Evolutionary conservation across 495 filamentous ascomycete species (phyloP), one percentile per base, ranked within the genome.

Genomic region (Penicillium cinerascens): DNA sequence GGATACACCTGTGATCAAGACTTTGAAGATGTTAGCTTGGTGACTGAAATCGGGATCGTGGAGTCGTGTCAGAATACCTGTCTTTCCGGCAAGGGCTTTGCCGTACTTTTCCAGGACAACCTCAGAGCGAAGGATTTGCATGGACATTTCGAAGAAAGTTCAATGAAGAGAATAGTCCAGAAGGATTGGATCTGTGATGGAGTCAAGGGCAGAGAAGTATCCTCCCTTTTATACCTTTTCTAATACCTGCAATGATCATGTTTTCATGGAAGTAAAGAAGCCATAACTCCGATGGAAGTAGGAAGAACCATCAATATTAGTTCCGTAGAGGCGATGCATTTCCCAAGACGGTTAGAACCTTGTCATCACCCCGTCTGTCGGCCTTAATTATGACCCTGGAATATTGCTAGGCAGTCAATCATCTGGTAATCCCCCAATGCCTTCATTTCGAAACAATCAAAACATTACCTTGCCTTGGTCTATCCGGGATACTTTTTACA

Each of bases 1-100:
- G 10, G 60, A 53, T 20, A 63, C 49, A 17, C 60, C 60, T n/a
- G 60, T 63, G 21, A 63, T 56, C 5, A 63, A 41, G 3, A 63
- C 60, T 63, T 15, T 23, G 10, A 9, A 8, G 5, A 17, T 22
- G 3, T 10, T 46, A 18, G 26, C 29, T 33, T 33, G 1, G 2
- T 33, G 11, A 11, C 11, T 13, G 8, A 4, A 22, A 47, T 18
- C n/a, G 11, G 18, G 23, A 11, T 20, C 25, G 2, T 0, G 29
- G 6, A 17, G 6, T 6, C 9, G 17, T 8, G 15, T 33, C n/a
- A 17, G 37, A 7, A 15, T 54, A 63, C 60, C 39, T 45, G 60
- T 56, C 17, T 60, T 63, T n/a, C 60, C 60, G 1, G 47, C 46
- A 40, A 63, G 49, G 1, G 46, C 15, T 18, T 61, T 48, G 42